Base-by-base conservation (phyloP, 2,329 filamentous ascomycete genomes). In the Colletotrichum trifolii region DNA sequence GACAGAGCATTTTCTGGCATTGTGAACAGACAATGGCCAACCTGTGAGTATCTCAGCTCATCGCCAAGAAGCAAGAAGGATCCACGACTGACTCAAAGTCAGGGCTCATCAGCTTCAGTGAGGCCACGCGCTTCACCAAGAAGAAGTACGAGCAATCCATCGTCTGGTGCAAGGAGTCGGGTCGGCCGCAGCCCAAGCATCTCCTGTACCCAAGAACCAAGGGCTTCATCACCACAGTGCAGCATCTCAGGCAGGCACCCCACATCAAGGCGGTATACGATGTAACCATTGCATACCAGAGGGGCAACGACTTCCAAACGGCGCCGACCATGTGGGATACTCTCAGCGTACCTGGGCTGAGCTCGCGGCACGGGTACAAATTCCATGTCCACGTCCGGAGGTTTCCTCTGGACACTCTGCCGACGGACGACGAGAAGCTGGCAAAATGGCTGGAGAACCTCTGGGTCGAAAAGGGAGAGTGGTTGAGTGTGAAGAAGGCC, bases 91-190 rank as follows among this genome's bases (percentile, higher is more conserved):
- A 66, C 45, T 15, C 36, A 50, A 15, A 15, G 33, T 9, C 68
- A 89, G 86, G 86, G 88, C 83, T 89, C 69, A 83, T 90, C 69
- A 86, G 85, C 70, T 89, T 87, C 78, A 87, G 85, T 70, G 87
- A 90, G 77, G 84, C 83, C n/a, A 89, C 86, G 8, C 81, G 87
- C 66, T 89, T 82, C 72, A 88, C 85, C 3, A 76, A 77, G 1
- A 71, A 76, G 60, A 89, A 88, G 73, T 82, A 85, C 68, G 75
- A 78, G 48, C 79, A 83, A 67, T 82, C 85, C 1, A 78, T 78
- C 62, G 71, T 73, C 7, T 89, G 84, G 82, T 89, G 86, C 74
- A 78, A 79, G 59, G 76, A 77, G 65, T 81, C 83, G 68, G 72
- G 78, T 66, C 81, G 81, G 50, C 80, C 82, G 2, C 78, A 87